These are phyloP conservation scores for Aureobasidium pullulans DNA, from an alignment of 2,329 filamentous ascomycete species.

Conservation along the genomic window DNA sequence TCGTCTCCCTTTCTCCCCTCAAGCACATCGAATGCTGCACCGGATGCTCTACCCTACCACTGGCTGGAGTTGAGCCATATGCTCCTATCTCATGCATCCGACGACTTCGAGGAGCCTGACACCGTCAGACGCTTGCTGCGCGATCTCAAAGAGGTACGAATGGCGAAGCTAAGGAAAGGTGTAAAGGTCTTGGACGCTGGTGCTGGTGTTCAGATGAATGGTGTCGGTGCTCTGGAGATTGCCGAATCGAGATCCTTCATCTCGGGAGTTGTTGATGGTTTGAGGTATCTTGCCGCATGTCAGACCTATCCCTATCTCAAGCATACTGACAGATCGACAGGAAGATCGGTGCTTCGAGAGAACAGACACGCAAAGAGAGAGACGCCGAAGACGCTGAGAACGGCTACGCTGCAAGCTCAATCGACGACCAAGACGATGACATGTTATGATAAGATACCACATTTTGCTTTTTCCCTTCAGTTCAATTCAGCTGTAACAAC, in stretches of 20 bases:
- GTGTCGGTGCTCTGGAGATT: constrained; percentile 89
- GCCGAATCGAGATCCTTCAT: constrained; percentile 81
- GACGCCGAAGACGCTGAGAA: constrained; percentile 60
- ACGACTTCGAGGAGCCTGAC: constrained; percentile 70
- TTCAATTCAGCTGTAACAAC: not conserved
- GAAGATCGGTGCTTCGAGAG: constrained; percentile 72
- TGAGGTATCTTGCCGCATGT: constrained; percentile 43
- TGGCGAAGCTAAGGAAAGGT: constrained; percentile 77
- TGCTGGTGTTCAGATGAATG: constrained; percentile 65
- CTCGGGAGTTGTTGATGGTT: constrained; percentile 75
- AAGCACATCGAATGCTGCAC: constrained; percentile 61
- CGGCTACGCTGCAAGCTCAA: constrained; percentile 40
- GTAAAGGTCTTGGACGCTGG: constrained; percentile 64
- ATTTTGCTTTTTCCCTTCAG: not conserved
- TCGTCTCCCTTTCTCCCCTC: constrained; percentile 65
- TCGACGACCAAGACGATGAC: constrained; percentile 48
- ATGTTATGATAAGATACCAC: constrained; percentile 30
- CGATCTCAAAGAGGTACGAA: constrained; percentile 78
- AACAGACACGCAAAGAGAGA: constrained; percentile 68
- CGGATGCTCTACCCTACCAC: constrained; percentile 77
- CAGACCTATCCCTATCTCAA: constrained; percentile 4
- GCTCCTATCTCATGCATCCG: constrained; percentile 73
- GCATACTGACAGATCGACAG: constrained; percentile 32
- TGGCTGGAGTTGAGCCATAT: constrained; percentile 90
- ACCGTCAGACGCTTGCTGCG: constrained; percentile 67